These are phyloP conservation scores for Liriodendron chinense DNA, from an alignment of 164 flowering plant genomes.

Conservation along the genomic window DNA sequence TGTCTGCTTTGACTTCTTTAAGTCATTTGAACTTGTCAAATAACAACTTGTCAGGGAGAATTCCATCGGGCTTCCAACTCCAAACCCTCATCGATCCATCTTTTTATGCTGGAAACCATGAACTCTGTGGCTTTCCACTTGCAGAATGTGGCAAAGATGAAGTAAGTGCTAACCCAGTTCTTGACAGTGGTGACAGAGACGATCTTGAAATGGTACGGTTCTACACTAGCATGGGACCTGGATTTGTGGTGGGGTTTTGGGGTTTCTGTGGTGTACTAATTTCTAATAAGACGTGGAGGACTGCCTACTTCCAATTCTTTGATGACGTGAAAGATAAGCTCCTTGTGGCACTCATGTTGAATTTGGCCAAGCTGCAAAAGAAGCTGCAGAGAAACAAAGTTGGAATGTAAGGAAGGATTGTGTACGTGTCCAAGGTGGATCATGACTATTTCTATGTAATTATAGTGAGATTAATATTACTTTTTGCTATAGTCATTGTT, in stretches of 20 bases:
- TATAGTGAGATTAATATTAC: too few relatives aligned
- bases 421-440: too few relatives aligned
- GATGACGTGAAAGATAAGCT: constrained; percentile 7
- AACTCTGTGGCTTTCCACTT: constrained; percentile 18
- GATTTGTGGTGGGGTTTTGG: constrained; percentile 20
- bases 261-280: constrained; percentile 5
- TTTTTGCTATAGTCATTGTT: too few relatives aligned
- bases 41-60: constrained; percentile 20
- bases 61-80: constrained; percentile 21
- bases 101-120: constrained; percentile 9
- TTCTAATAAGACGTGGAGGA: constrained; percentile 10
- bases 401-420: too few relatives aligned
- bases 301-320: constrained; percentile 9
- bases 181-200: not conserved
- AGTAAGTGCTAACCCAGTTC: not conserved
- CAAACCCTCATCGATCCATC: constrained; percentile 10
- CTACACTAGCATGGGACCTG: constrained; percentile 5
- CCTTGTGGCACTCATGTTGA: not conserved
- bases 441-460: too few relatives aligned
- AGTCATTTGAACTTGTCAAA: constrained; percentile 22
- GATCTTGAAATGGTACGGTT: constrained; percentile 3
- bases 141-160: constrained; percentile 7
- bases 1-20: constrained; percentile 5
- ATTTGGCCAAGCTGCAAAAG: too few relatives aligned
- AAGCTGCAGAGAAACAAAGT: too few relatives aligned